Evolutionary conservation across 257 asterid genomes (phyloP), one percentile per base, ranked within the genome.

Genomic region (Cruciata laevipes): DNA sequence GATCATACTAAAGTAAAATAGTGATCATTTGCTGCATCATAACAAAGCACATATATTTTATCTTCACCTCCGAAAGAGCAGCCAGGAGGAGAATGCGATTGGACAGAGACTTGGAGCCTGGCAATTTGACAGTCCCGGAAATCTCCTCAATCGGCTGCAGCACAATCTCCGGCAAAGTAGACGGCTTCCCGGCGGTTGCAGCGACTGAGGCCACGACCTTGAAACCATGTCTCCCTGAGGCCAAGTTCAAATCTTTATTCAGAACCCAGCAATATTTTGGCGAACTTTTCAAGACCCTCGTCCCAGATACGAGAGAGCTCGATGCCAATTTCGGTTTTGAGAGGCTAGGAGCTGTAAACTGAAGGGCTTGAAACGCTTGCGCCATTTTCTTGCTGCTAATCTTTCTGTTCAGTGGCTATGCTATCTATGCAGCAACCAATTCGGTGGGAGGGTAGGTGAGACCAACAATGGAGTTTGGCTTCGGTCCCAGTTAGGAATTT

Each of bases 21-120:
- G 30, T 23, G 40, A 24, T 24, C 40, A 66, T 14, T 66, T 14
- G 20, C 33, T 51, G 4, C 4, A 58, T 13, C 10, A 3, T 35
- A 23, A 7, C 30, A 21, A 16, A 37, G 0, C 14, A 76, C 38
- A 16, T 42, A 61, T 17, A 47, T 47, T 42, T 42, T 3, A 47
- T 47, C 24, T 56, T 65, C 68, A 94, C 99, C 97, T 94, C 91
- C 65, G 96, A 81, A 57, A 92, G 90, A 63, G 99, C 97, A 76
- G 99, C 99, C 57, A 94, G 95, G 65, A 94, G 97, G 49, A 94
- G 88, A 84, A 94, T 83, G 42, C 99, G 88, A 81, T 94, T 94
- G 70, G 99, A 94, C 40, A 94, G 94, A 20, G 99, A 94, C 63
- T 94, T 94, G 6, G 99, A 94, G 53, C 99, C 99, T 33, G 99